Evolutionary conservation across 768 basidiomycete genomes (phyloP).

Genomic region (Pleurotus sapidus): DNA sequence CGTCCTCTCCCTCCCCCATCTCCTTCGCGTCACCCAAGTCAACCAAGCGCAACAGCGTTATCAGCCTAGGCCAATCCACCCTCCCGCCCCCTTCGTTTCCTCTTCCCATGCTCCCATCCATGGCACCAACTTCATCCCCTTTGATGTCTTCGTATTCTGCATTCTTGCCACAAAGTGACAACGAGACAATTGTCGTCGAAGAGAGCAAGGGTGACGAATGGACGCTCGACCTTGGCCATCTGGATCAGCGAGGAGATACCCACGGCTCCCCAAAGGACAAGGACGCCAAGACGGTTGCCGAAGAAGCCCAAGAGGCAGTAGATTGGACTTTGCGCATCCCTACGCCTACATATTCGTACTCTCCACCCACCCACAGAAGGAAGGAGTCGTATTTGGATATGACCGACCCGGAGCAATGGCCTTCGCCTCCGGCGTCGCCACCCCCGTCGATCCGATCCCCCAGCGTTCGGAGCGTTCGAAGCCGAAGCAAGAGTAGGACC

Average conservation of each 20-base stretch:
- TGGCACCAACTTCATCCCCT: neutral
- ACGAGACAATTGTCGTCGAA: neutral
- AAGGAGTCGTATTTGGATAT: slow-evolving; percentile 4
- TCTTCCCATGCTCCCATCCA: neutral
- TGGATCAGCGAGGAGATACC: no score
- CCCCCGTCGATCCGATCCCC: neutral
- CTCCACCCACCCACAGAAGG: neutral
- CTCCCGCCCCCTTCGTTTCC: neutral
- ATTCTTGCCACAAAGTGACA: neutral
- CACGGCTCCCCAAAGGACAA: neutral
- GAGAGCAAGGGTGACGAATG: neutral
- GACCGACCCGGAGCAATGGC: slow-evolving; percentile 3
- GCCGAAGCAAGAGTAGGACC: neutral
- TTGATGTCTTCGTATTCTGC: neutral
- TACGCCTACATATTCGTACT: neutral
- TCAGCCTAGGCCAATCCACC: neutral
- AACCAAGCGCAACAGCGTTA: neutral
- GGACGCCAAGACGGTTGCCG: neutral
- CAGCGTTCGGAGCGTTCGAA: neutral
- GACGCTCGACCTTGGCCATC: neutral
- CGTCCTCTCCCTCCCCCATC: neutral
- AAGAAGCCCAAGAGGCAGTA: neutral
- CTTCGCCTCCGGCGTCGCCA: neutral
- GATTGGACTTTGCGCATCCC: slow-evolving; percentile 4
- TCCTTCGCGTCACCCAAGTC: neutral